Evolutionary conservation across 2,329 filamentous ascomycete species (phyloP), one percentile per base, ranked within the genome.

Genomic region (Stemphylium lycopersici): DNA sequence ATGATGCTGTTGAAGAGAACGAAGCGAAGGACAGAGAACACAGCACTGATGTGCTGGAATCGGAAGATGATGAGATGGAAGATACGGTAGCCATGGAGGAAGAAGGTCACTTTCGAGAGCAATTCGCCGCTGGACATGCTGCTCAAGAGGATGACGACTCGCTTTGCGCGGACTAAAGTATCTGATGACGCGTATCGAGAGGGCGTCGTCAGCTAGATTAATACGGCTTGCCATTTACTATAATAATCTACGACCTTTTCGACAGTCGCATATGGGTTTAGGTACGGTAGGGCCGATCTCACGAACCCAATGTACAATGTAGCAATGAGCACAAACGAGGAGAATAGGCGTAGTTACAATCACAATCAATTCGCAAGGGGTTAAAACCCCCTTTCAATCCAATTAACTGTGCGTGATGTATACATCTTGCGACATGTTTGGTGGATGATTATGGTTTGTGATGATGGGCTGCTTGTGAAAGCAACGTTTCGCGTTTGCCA

Each of bases 101-200:
- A 11, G 54, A 55, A 3, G 59, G 54, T 1, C 61, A 68, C 22
- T 69, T 69, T 37, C 60, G 67, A 8, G 65, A 71, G 46, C 64
- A 70, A 43, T 61, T 67, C 32, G 62, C 55, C n/a, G 59, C 62
- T 43, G 64, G 55, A 2, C 49, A 58, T 26, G 44, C 40, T 20
- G 49, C 43, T 34, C 42, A 51, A 11, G 53, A 48, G 12, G 55
- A 62, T 22, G 65, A 63, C 11, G 62, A 69, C 33, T 66, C 59
- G 11, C 56, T 70, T 24, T 65, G 68, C 45, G 65, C 50, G 12
- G 55, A 62, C 26, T 70, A 37, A 67, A 39, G n/a, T 36, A 51
- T 34, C 12, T 42, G 10, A 32, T 13, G 32, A 18, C 26, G 38
- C 41, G 2, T 45, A 15, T 15, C 8, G 6, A 15, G n/a, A 39